Percentiles rank a stretch among this genome's conserved stretches.
These are phyloP conservation scores for Thermoascus crustaceus DNA, from an alignment of 2,329 filamentous ascomycete species.

Conservation along the genomic window DNA sequence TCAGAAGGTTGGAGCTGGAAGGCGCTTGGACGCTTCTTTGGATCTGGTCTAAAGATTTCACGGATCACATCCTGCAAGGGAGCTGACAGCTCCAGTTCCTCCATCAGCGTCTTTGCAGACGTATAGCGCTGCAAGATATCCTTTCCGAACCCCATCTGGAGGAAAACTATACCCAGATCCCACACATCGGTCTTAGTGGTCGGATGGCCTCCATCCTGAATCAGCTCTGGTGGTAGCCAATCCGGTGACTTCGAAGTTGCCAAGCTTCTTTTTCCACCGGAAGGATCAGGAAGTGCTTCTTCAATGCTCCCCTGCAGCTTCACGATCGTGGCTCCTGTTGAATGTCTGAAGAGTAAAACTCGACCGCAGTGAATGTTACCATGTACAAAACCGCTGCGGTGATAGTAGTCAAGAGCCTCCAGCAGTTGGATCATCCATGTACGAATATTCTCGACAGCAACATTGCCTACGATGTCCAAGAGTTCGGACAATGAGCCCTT, in stretches of 20 bases:
- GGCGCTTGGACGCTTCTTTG: conserved; percentile 74
- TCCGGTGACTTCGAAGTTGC: conserved; percentile 65
- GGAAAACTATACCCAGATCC: conserved; percentile 84
- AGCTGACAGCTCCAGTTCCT: conserved; percentile 62
- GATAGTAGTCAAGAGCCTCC: conserved; percentile 78
- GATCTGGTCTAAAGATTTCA: conserved; percentile 76
- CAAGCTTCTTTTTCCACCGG: conserved; percentile 29
- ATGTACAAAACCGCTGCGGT: conserved; percentile 76
- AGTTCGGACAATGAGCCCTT: conserved; percentile 77
- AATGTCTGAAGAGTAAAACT: conserved; percentile 64
- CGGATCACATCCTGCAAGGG: conserved; percentile 71
- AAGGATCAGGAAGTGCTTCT: conserved; percentile 43
- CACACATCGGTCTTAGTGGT: conserved; percentile 83
- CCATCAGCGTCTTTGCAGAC: conserved; percentile 67
- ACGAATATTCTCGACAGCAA: conserved; percentile 67
- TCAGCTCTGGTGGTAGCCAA: conserved; percentile 75
- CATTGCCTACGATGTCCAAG: conserved; percentile 65
- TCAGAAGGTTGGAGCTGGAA: conserved; percentile 59
- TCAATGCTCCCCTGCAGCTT: conserved; percentile 44
- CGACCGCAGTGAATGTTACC: conserved; percentile 74
- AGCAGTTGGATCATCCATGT: conserved; percentile 89
- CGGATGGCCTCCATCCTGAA: conserved; percentile 45
- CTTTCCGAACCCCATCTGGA: conserved; percentile 90
- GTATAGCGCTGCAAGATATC: conserved; percentile 68
- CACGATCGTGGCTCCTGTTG: conserved; percentile 59